A percentile compares a stretch with the other conserved stretches of the same genome.
Conservation (phyloP, 768 basidiomycete genomes). For the Termitomyces eurrhizus region DNA sequence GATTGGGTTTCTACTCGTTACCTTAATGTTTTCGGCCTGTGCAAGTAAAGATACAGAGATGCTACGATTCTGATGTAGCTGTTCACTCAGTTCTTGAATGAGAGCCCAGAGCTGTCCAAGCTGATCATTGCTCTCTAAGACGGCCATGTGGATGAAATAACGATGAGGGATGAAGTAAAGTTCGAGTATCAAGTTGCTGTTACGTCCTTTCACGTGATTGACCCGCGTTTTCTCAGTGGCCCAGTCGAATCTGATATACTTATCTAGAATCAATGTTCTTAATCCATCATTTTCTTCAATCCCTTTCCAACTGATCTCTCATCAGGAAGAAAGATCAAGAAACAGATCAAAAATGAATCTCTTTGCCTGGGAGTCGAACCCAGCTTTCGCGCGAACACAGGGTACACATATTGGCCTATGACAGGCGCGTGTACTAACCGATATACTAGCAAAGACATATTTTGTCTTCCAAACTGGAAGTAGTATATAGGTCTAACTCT, state of each 20-base stretch:
- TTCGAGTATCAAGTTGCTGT: no score
- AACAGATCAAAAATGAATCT: neutral
- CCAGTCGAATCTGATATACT: no score
- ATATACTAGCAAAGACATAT: slow-evolving; percentile 3
- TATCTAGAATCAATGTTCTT: no score
- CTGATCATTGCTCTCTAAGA: slow-evolving; percentile 33
- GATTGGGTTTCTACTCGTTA: slow-evolving; percentile 23
- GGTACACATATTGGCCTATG: neutral
- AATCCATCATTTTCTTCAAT: no score
- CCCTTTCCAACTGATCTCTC: no score
- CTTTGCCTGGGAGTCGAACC: slow-evolving; percentile 4
- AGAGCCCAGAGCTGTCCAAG: slow-evolving; percentile 59
- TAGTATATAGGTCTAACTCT: no score
- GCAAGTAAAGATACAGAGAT: slow-evolving; percentile 69
- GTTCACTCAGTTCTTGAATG: slow-evolving; percentile 79
- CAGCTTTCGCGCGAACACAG: neutral
- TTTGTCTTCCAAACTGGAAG: neutral
- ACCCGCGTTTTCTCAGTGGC: no score
- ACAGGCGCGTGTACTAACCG: slow-evolving; percentile 4
- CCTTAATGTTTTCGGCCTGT: slow-evolving; percentile 78
- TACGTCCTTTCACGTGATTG: neutral
- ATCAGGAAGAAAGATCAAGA: no score
- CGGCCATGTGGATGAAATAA: slow-evolving; percentile 18
- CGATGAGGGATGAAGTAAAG: neutral
- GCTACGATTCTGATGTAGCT: slow-evolving; percentile 75